phyloP scores from a whole-genome alignment of 176 grass and related monocot genomes.

The Elaeis guineensis region DNA sequence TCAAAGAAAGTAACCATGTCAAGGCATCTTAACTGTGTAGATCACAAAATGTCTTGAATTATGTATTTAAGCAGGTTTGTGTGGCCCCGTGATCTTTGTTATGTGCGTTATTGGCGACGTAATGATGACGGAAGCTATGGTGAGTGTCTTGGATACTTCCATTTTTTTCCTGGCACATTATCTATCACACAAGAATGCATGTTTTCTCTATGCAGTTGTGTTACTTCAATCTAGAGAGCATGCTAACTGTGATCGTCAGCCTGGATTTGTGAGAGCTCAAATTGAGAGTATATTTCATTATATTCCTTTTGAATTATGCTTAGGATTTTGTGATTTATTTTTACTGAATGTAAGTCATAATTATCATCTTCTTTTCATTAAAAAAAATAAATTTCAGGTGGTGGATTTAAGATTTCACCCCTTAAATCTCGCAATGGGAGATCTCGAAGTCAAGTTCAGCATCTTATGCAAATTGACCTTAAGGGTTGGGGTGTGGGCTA shows the following conservation, averaged over 20 bases:
- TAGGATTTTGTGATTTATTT: too few species aligned
- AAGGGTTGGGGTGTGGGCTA: slow-evolving; percentile 85
- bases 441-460: slow-evolving; percentile 74
- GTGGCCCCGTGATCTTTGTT: slow-evolving; percentile 97
- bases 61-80: slow-evolving; percentile 50
- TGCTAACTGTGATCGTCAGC: slow-evolving; percentile 59
- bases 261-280: slow-evolving; percentile 76
- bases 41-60: too few species aligned
- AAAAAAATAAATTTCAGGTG: slow-evolving; percentile 36
- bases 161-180: slow-evolving; percentile 14
- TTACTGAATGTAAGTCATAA: too few species aligned
- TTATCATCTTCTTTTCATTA: too few species aligned
- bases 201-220: slow-evolving; percentile 53
- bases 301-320: slow-evolving; percentile 14
- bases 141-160: slow-evolving; percentile 24
- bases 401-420: slow-evolving; percentile 91
- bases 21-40: too few species aligned
- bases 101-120: slow-evolving; percentile 87
- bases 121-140: slow-evolving; percentile 98
- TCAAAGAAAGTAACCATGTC: too few species aligned
- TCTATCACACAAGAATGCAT: slow-evolving; percentile 16
- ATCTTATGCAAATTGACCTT: slow-evolving; percentile 94
- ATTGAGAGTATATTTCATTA: slow-evolving; percentile 65
- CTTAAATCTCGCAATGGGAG: slow-evolving; percentile 65
- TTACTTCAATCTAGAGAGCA: slow-evolving; percentile 76